Percentiles rank a stretch among this genome's conserved stretches.
These are phyloP conservation scores for Orbilia brochopaga DNA, from an alignment of 2,329 filamentous ascomycete genomes.

Conservation along the genomic window DNA sequence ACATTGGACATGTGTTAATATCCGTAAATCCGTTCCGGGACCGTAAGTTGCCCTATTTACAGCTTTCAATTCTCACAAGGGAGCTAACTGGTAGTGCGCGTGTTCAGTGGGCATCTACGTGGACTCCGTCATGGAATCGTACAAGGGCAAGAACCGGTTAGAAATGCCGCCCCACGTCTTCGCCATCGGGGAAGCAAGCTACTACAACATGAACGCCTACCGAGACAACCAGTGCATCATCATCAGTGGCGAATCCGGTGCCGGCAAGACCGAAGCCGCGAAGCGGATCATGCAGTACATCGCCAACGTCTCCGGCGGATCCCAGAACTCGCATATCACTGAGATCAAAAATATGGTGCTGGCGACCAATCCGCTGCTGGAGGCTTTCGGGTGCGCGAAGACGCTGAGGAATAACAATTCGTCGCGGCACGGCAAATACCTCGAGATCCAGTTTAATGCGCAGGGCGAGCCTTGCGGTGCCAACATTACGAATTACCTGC, in stretches of 20 bases:
- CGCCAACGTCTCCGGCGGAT: constrained; percentile 80
- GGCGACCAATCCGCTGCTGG: constrained; percentile 98
- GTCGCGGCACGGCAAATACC: constrained; percentile 98
- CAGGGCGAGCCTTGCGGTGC: constrained; percentile 96
- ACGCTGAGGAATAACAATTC: constrained; percentile 99
- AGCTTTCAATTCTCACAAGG: not conserved
- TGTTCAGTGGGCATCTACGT: constrained; percentile 97
- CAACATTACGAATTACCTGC: constrained; percentile 92
- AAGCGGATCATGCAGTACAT: constrained; percentile 99
- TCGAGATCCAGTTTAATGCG: constrained; percentile 98
- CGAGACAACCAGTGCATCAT: constrained; percentile 97
- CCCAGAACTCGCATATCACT: constrained; percentile 85
- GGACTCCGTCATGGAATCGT: constrained; percentile 97
- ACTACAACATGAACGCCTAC: constrained; percentile 93
- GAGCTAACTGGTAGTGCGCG: constrained; percentile 17
- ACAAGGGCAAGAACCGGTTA: constrained; percentile 93
- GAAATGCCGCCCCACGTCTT: constrained; percentile 98
- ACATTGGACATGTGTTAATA: constrained; percentile 97
- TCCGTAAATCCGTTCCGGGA: constrained; percentile 97
- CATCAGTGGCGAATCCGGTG: constrained; percentile 96
- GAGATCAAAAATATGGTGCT: constrained; percentile 98
- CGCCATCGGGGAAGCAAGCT: constrained; percentile 84
- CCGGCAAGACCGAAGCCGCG: constrained; percentile 97
- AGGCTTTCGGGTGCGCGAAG: constrained; percentile 99
- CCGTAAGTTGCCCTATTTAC: constrained; percentile 73